Conservation (phyloP, 768 basidiomycete genomes). For the Boletales sp. region DNA sequence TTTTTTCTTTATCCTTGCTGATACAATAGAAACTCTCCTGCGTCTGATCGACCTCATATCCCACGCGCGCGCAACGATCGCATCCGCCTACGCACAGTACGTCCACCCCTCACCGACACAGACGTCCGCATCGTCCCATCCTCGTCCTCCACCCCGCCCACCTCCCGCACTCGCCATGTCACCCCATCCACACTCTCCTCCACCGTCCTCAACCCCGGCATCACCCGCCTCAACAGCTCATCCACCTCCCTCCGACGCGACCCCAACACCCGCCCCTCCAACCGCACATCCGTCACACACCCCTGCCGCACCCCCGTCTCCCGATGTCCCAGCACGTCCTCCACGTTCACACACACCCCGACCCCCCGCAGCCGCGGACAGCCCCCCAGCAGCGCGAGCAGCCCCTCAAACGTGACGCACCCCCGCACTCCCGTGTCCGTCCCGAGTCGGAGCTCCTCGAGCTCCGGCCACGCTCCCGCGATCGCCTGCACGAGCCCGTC, state of each 20-base stretch:
- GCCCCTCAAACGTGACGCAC: conserved; percentile 17
- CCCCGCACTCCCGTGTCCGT: not conserved
- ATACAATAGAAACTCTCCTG: not conserved
- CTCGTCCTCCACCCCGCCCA: not conserved
- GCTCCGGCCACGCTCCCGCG: conserved; percentile 12
- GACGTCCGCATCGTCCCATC: not conserved
- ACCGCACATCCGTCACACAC: conserved; percentile 9
- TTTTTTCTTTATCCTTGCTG: not conserved
- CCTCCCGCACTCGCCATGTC: conserved; percentile 10
- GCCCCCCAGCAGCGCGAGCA: conserved; percentile 16
- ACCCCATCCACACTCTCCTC: conserved; percentile 20
- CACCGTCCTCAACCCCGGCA: conserved; percentile 19
- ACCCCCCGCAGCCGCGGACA: conserved; percentile 16
- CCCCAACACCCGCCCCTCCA: conserved; percentile 14
- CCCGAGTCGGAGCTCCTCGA: conserved; percentile 15
- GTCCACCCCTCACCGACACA: not conserved
- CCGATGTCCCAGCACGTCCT: conserved; percentile 7
- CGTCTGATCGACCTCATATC: too few relatives aligned
- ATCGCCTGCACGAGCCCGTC: conserved; percentile 18
- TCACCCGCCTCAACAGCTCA: conserved; percentile 16
- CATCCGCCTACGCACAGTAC: conserved; percentile 9
- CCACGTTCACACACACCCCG: conserved; percentile 12
- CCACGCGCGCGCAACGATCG: too few relatives aligned
- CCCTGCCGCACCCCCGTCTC: conserved; percentile 13
- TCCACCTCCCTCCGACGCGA: conserved; percentile 16